Evolutionary conservation across 1,284 basidiomycete genomes (phyloP), one percentile per base, ranked within the genome.

Genomic region (Ceratorhiza oryzae-sativae): DNA sequence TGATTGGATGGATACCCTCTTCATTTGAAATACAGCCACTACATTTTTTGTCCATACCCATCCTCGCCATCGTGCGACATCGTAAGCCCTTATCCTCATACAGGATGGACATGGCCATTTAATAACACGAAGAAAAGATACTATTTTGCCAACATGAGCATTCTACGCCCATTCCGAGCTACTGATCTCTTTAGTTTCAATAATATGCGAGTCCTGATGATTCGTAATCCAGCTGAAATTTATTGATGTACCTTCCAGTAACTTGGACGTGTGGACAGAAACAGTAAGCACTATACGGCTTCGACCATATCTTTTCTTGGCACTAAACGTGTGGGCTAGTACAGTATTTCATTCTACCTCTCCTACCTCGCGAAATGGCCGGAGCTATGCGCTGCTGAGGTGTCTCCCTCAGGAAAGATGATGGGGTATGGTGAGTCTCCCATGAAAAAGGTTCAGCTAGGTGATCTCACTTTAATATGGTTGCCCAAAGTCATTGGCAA

Each of bases 201-300:
- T 80, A 93, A 94, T 78, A 85, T 93, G 92, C 91, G 58, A 59
- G 76, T 53, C n/a, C 23, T 58, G 15, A 15, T 20, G n/a, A 42
- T 46, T 27, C 25, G 20, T 76, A 76, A 85, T 80, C 30, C 65
- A 18, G 62, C 20, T 34, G 20, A 23, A n/a, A 36, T n/a, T 25
- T 25, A 34, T 42, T 18, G 15, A 36, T 27, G 49, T 58, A 71
- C 61, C 48, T 45, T 71, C 0, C 78, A 95, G 95, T 73, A 97
- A 97, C 79, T 82, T 96, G 77, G 94, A 97, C 80, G 84, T 95
- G 68, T 97, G 93, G 92, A 97, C 94, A 56, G 95, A 97, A 82
- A 97, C 95, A 20, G 92, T 92, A 77, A 77, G 87, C 62, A 20
- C 20, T 32, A 20, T 18, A 23, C 51, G 18, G 48, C n/a, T 27